Percentiles rank a stretch among this genome's conserved stretches.
phyloP scores from a whole-genome alignment of 805 yeast species.

The Kazachstania africana region DNA sequence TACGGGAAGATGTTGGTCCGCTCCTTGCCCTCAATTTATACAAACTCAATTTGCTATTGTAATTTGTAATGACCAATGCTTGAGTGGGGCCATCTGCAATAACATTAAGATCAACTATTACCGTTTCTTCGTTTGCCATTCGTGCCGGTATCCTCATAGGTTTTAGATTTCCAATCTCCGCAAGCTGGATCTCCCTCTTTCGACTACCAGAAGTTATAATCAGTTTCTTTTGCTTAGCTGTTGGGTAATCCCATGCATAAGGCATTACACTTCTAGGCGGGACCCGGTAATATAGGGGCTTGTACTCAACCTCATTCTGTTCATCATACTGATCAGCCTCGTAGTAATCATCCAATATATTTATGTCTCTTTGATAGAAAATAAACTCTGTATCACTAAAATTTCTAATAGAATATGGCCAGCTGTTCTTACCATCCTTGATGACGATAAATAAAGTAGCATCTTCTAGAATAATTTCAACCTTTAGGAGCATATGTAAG shows the following conservation, averaged over 20 bases:
- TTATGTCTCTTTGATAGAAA: constrained; percentile 78
- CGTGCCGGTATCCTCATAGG: constrained; percentile 68
- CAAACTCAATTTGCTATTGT: constrained; percentile 66
- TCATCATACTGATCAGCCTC: constrained; percentile 55
- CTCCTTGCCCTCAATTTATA: constrained; percentile 38
- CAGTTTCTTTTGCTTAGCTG: constrained; percentile 74
- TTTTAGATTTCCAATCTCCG: constrained; percentile 83
- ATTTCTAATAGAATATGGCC: constrained; percentile 92
- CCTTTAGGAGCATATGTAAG: constrained; percentile 59
- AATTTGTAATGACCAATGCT: constrained; percentile 71
- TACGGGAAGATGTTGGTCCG: constrained; percentile 12
- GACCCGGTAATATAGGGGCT: constrained; percentile 67
- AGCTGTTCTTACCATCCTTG: constrained; percentile 56
- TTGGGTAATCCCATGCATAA: constrained; percentile 95
- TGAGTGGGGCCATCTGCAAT: constrained; percentile 95
- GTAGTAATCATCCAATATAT: constrained; percentile 23
- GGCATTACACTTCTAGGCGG: constrained; percentile 95
- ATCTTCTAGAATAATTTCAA: constrained; percentile 65
- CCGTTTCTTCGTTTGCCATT: constrained; percentile 26
- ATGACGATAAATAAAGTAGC: constrained; percentile 73
- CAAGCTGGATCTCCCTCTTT: constrained; percentile 70
- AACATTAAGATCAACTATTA: constrained; percentile 76
- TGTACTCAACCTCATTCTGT: constrained; percentile 43
- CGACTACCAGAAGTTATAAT: constrained; percentile 59
- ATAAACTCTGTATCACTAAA: constrained; percentile 80